Conservation (phyloP, 441 rosid genomes). For the Breynia disticha region DNA sequence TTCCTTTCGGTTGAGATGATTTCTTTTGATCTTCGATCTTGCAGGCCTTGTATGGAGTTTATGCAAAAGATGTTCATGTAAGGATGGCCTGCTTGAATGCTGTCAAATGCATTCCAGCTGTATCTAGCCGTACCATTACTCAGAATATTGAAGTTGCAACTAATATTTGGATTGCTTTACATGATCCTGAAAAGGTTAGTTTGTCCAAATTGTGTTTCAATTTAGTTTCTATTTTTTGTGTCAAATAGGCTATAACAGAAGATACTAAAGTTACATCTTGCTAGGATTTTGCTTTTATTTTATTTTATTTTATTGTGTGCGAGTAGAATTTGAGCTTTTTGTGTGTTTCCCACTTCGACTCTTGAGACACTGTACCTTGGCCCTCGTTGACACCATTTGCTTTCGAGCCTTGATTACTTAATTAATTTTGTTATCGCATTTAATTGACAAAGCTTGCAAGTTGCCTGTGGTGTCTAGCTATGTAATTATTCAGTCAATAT, state of each 20-base stretch:
- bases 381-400: too few relatives aligned
- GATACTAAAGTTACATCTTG: background rate
- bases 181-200: constrained; percentile 93
- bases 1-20: constrained; percentile 4
- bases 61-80: constrained; percentile 92
- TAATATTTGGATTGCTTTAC: constrained; percentile 88
- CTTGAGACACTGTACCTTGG: too few relatives aligned
- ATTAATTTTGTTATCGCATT: too few relatives aligned
- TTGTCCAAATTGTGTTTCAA: constrained; percentile 8
- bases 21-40: constrained; percentile 15
- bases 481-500: too few relatives aligned
- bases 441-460: too few relatives aligned
- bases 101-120: constrained; percentile 85
- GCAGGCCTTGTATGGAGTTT: constrained; percentile 86
- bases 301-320: too few relatives aligned
- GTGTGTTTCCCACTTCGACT: too few relatives aligned
- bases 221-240: background rate
- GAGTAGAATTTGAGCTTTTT: too few relatives aligned
- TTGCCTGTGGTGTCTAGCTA: too few relatives aligned
- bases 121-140: constrained; percentile 64
- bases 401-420: too few relatives aligned
- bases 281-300: too few relatives aligned
- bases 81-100: constrained; percentile 98
- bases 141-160: constrained; percentile 79
- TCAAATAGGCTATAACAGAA: background rate